Evolutionary conservation across 169 alveolate genomes (phyloP).

Genomic region (Cryptosporidium tyzzeri): DNA sequence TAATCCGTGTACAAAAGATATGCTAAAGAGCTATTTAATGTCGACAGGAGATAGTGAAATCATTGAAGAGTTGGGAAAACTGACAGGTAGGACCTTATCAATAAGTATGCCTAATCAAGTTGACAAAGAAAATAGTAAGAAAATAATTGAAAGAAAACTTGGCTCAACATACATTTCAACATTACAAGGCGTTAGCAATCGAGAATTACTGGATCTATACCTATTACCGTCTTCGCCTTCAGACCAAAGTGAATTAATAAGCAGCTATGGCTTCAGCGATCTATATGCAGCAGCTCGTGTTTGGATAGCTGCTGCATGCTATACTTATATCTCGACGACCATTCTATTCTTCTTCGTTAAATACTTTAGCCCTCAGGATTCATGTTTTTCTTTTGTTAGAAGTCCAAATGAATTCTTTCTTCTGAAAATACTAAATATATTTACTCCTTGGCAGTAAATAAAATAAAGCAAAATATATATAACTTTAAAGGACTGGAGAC

Average conservation of each 20-base stretch:
- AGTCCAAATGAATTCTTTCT: slow-evolving; percentile 50
- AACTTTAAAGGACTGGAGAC: not conserved
- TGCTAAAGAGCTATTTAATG: slow-evolving; percentile 17
- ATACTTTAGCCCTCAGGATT: slow-evolving; percentile 63
- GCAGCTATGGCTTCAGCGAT: slow-evolving; percentile 70
- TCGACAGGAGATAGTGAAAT: slow-evolving; percentile 32
- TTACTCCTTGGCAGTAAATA: slow-evolving; percentile 66
- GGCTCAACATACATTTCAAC: slow-evolving; percentile 60
- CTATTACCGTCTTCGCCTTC: slow-evolving; percentile 46
- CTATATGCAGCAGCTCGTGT: slow-evolving; percentile 57
- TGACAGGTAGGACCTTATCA: not conserved
- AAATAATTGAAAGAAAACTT: not conserved
- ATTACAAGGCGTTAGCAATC: slow-evolving; percentile 41
- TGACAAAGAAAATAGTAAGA: not conserved
- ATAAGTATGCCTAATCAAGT: not conserved
- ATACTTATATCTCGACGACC: slow-evolving; percentile 54
- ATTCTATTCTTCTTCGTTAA: slow-evolving; percentile 50
- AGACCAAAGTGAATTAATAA: slow-evolving; percentile 54
- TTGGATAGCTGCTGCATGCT: slow-evolving; percentile 59
- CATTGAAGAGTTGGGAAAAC: not conserved
- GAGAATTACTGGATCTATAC: slow-evolving; percentile 49
- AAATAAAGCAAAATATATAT: slow-evolving; percentile 12
- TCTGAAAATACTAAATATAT: slow-evolving; percentile 37
- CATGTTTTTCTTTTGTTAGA: slow-evolving; percentile 70
- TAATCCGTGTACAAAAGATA: slow-evolving; percentile 46